Evolutionary conservation across 352 stramenopile species (phyloP), one percentile per base, ranked within the genome.

Genomic region (Phytopythium litorale): DNA sequence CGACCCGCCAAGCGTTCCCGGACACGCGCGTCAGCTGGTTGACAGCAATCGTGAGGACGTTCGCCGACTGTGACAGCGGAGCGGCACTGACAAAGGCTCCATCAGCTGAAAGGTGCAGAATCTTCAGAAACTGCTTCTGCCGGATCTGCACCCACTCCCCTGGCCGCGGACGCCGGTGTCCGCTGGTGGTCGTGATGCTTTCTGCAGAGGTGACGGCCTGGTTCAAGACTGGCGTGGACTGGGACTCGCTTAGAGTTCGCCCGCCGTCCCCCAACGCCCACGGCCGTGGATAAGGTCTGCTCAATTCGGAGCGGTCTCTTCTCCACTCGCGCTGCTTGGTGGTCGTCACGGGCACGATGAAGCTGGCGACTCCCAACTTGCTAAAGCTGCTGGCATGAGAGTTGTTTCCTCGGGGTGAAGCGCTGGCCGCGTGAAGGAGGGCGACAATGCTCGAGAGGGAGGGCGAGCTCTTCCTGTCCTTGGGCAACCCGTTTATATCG

Each of bases 61-160:
- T 32, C 33, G 58, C 65, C 16, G 46, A 38, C 15, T 73, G 52
- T 3, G 67, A 68, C 13, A 63, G 51, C 0, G 67, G 60, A 0
- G 30, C 54, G 18, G 54, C 73, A 15, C 70, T 62, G 21, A 87
- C 62, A 21, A 71, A 67, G 1, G 62, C 21, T 7, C 66, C 72
- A 18, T 85, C 74, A 1, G 35, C 25, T 18, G 76, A 81, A 18
- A 83, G 37, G 42, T 71, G 71, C 9, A 63, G 45, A 59, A 89
- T 76, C 55, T 72, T 74, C 19, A 88, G 19, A 38, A 81, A 88
- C 43, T 72, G 67, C 51, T 82, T 81, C 21, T 67, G 40, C 18
- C 33, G 57, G 19, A 90, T 21, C 65, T 90, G 70, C 12, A 90
- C 46, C 79, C 81, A 87, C 25, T 90, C 76, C 19, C 81, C 73